A percentile compares a stretch with the other conserved stretches of the same genome.
These are phyloP conservation scores for Miamiensis avidus DNA, from an alignment of 169 alveolate species.

Conservation along the genomic window DNA sequence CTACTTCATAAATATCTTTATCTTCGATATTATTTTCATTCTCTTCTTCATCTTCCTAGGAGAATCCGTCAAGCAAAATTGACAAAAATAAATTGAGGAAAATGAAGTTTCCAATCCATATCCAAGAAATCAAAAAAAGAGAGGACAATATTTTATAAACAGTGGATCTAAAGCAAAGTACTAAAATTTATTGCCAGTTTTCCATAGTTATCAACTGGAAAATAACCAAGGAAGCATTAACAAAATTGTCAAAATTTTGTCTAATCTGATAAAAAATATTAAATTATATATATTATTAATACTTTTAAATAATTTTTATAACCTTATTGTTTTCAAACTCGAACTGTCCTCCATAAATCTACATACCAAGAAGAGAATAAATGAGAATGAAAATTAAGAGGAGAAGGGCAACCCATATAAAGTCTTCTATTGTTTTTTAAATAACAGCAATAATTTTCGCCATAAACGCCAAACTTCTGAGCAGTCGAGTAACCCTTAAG, in stretches of 20 bases:
- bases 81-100: slow-evolving; percentile 85
- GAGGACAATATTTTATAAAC: slow-evolving; percentile 46
- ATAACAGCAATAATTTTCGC: slow-evolving; percentile 34
- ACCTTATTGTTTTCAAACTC: background rate
- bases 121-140: slow-evolving; percentile 79
- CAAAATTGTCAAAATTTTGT: slow-evolving; percentile 59
- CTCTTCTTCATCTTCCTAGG: slow-evolving; percentile 43
- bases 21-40: slow-evolving; percentile 23
- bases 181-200: slow-evolving; percentile 67
- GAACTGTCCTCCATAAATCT: slow-evolving; percentile 44
- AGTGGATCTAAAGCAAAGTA: slow-evolving; percentile 7
- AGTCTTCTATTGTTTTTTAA: slow-evolving; percentile 55
- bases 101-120: slow-evolving; percentile 85
- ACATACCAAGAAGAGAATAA: slow-evolving; percentile 66
- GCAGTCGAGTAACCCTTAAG: slow-evolving; percentile 83
- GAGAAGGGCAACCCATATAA: slow-evolving; percentile 67
- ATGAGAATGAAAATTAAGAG: slow-evolving; percentile 76
- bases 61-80: slow-evolving; percentile 75
- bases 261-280: slow-evolving; percentile 4
- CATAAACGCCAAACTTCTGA: slow-evolving; percentile 84
- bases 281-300: too few species aligned
- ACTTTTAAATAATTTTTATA: too few species aligned
- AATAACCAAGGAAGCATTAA: slow-evolving; percentile 66
- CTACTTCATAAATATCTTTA: slow-evolving; percentile 6
- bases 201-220: slow-evolving; percentile 79